Base-by-base conservation (phyloP, 768 basidiomycete genomes). In the Trametes sanguinea region DNA sequence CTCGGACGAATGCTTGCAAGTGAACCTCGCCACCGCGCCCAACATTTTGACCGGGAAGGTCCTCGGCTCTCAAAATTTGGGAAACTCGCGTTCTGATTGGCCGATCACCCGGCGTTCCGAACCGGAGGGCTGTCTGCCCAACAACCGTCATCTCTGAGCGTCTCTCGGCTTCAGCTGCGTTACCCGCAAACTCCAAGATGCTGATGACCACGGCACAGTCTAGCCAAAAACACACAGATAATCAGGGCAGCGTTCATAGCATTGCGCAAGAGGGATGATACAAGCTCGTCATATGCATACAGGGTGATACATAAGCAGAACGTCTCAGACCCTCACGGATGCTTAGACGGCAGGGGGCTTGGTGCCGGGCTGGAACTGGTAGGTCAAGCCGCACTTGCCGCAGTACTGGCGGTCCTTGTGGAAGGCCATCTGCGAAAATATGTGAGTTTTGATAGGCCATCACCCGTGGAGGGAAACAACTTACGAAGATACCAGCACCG, bases 321-420 rank as follows among this genome's bases (percentile, higher is more conserved):
- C 44, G 52, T 46, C 62, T 55, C 40, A 29, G 44, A 53, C 47
- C 30, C 37, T 29, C 57, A 45, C 57, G 37, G 44, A 16, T 16
- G 50, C 58, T 80, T 83, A 90, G 62, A 84, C 84, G 60, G 80
- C 83, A 57, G 90, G 88, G 53, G 90, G 90, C 77, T 90, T 90
- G 75, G 83, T 85, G 65, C 89, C 90, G 51, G 91, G 87, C 63
- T 83, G 81, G 81, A 93, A 92, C 60, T 88, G 86, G 82, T 92
- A 93, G 53, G 91, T 93, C 77, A 94, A 76, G 51, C 90, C 91
- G 65, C 92, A 95, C 81, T 93, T 93, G 79, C 96, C 95, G 77
- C 95, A 98, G 80, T 96, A 95, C 80, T 98, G 96, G 69, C 96
- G 89, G 78, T 98, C 94, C 69, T 91, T 84, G 85, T 99, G 96